Evolutionary conservation across 2,329 filamentous ascomycete genomes (phyloP), one percentile per base, ranked within the genome.

Genomic region (Ophiobolus disseminans): DNA sequence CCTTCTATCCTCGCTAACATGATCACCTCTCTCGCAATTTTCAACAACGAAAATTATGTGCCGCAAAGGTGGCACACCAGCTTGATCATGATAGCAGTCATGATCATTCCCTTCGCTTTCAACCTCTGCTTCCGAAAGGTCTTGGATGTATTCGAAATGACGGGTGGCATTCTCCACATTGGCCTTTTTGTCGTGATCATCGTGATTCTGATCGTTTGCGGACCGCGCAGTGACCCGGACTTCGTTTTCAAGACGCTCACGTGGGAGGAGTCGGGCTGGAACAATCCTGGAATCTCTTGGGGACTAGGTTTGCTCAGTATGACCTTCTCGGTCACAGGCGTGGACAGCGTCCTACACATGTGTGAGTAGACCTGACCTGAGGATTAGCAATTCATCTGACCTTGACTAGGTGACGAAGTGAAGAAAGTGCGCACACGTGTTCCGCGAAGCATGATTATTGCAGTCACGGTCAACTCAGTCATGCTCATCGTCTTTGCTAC

Each of bases 161-260:
- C 75, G 9, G 70, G 78, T 19, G 68, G 79, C 3, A 66, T 78
- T 14, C 45, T 81, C 4, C 80, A 82, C 48, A 65, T 81, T 19
- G 57, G 75, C 14, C 77, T 79, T 5, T 78, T 81, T 53, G 75
- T 82, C 45, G 77, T 74, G 3, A 73, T 80, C 42, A 64, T 82
- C 14, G 74, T 79, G 9, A 68, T 76, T 2, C 64, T 81, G 3
- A 72, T 73, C 52, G 72, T 75, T 1, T 67, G 76, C 55, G 73
- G 75, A 2, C 70, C 74, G 1, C 69, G 71, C 19, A 70, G 66
- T 21, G 62, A 65, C 6, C 61, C 75, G 0, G 50, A 69, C 13
- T 73, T 73, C 4, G 78, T 80, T 0, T 80, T 82, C 53, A 72
- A 74, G 9, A 60, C 73, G 0, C 77, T 81, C 48, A 65, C 64